These are phyloP conservation scores for Scleromitrula shiraiana DNA, from an alignment of 2,329 filamentous ascomycete genomes.

Conservation along the genomic window DNA sequence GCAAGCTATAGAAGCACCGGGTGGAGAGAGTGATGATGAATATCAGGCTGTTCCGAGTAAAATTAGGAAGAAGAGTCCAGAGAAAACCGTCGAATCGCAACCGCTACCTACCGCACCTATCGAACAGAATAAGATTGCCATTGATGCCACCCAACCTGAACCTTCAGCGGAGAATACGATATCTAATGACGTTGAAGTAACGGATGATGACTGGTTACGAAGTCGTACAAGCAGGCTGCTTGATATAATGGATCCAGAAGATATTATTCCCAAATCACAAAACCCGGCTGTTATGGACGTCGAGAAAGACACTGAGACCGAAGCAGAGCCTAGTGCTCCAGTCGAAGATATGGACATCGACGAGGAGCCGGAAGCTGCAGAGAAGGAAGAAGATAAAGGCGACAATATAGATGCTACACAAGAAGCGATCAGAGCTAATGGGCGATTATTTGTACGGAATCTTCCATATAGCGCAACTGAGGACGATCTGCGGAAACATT, in stretches of 20 bases:
- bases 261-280: conserved; percentile 20
- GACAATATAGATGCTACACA: conserved; percentile 33
- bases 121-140: conserved; percentile 11
- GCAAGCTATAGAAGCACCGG: conserved; percentile 36
- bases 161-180: conserved; percentile 10
- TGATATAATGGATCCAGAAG: conserved; percentile 60
- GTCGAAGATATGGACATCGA: conserved; percentile 10
- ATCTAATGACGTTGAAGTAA: conserved; percentile 23
- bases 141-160: conserved; percentile 15
- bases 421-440: conserved; percentile 61
- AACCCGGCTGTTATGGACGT: conserved; percentile 11
- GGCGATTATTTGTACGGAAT: conserved; percentile 82
- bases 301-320: conserved; percentile 13
- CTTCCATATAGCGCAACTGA: conserved; percentile 73
- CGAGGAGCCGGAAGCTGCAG: conserved; percentile 18
- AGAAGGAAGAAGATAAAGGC: conserved; percentile 22
- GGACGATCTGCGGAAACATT: conserved; percentile 65
- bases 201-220: conserved; percentile 77
- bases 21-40: conserved; percentile 63
- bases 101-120: conserved; percentile 1
- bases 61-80: conserved; percentile 31
- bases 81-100: conserved; percentile 6
- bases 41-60: conserved; percentile 60
- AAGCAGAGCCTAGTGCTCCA: conserved; percentile 11
- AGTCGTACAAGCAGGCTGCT: conserved; percentile 80